phyloP scores from a whole-genome alignment of 331 rosid species.

The Cydonia oblonga region DNA sequence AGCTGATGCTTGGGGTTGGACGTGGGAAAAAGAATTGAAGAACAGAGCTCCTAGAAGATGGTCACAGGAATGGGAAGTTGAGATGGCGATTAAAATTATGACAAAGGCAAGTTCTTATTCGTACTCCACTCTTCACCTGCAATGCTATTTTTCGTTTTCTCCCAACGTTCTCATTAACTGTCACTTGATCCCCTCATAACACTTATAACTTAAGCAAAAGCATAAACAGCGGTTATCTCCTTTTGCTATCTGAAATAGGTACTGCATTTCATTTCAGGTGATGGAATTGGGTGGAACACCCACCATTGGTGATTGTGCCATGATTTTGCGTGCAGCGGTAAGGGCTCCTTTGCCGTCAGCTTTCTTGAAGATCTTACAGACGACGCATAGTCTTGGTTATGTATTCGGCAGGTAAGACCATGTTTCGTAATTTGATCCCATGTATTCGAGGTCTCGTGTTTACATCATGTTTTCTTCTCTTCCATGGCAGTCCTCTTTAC shows the following conservation, averaged over 20 bases:
- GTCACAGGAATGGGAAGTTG: slow-evolving; percentile 97
- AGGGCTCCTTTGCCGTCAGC: slow-evolving; percentile 79
- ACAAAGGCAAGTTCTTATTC: slow-evolving; percentile 50
- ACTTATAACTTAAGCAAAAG: neutral
- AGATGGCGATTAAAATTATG: slow-evolving; percentile 72
- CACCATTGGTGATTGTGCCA: slow-evolving; percentile 84
- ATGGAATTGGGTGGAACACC: slow-evolving; percentile 85
- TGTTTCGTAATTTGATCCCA: slow-evolving; percentile 8
- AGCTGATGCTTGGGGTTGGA: slow-evolving; percentile 99
- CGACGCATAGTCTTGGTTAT: slow-evolving; percentile 75
- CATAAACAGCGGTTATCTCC: neutral
- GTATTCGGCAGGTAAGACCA: slow-evolving; percentile 70
- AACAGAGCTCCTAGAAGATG: slow-evolving; percentile 64
- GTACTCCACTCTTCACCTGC: neutral
- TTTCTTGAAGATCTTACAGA: slow-evolving; percentile 81
- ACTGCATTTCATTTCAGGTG: slow-evolving; percentile 41
- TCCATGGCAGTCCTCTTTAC: slow-evolving; percentile 56
- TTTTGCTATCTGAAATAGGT: slow-evolving; percentile 11
- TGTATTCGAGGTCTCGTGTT: neutral
- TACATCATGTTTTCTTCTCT: neutral
- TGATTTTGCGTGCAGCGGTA: slow-evolving; percentile 80
- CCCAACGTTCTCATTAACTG: too few relatives aligned
- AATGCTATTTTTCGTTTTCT: neutral
- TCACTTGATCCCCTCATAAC: too few relatives aligned
- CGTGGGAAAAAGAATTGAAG: slow-evolving; percentile 77